A percentile compares a stretch with the other conserved stretches of the same genome.
These are phyloP conservation scores for Mrakia frigida DNA, from an alignment of 768 basidiomycete species.

Conservation along the genomic window DNA sequence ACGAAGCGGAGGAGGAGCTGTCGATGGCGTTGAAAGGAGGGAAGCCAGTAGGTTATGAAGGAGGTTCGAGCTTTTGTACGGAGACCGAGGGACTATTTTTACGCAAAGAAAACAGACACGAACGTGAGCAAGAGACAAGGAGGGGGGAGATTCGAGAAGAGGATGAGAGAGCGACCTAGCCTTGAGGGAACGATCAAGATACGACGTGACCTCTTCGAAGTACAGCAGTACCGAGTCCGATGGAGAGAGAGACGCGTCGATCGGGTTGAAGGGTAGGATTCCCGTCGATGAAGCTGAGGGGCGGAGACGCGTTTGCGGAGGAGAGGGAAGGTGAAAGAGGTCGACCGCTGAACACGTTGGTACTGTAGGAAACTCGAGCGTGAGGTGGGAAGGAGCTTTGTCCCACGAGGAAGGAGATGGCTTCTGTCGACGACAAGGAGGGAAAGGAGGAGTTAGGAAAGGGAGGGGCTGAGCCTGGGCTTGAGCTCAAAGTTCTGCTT, in stretches of 20 bases:
- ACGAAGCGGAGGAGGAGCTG: not conserved
- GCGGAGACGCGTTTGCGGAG: not conserved
- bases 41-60: not conserved
- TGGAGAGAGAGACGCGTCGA: not conserved
- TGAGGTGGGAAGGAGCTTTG: not conserved
- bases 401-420: not conserved
- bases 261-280: not conserved
- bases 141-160: not conserved
- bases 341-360: not conserved
- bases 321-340: not conserved
- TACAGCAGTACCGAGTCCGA: not conserved
- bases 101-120: not conserved
- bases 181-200: not conserved
- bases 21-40: not conserved
- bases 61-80: not conserved
- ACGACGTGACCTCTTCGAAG: not conserved
- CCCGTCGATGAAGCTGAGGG: not conserved
- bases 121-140: not conserved
- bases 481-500: not conserved
- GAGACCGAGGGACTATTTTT: not conserved
- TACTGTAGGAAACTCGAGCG: not conserved
- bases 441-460: not conserved
- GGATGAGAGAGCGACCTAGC: not conserved
- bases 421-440: not conserved
- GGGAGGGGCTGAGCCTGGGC: not conserved